These are phyloP conservation scores for Pistacia vera DNA, from an alignment of 345 rosid species.

Conservation along the genomic window DNA sequence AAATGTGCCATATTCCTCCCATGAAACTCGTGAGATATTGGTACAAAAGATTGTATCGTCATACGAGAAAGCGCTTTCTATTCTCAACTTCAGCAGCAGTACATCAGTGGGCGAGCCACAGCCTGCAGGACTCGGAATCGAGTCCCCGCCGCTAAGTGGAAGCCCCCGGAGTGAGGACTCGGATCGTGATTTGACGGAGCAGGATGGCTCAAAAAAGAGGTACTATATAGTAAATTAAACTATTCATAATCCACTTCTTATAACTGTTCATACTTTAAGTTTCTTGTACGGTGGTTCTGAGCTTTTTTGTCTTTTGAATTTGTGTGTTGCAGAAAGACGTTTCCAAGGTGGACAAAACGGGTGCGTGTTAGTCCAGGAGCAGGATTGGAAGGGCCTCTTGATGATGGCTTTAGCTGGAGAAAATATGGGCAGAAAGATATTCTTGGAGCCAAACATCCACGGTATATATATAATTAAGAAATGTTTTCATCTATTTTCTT, in stretches of 20 bases:
- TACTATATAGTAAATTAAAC: not conserved
- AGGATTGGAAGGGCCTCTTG: constrained; percentile 61
- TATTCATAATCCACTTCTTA: too few relatives aligned
- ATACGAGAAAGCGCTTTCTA: constrained; percentile 59
- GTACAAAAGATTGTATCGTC: constrained; percentile 57
- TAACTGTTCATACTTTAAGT: too few relatives aligned
- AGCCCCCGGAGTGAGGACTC: constrained; percentile 80
- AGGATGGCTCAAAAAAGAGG: constrained; percentile 43
- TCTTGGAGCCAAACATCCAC: constrained; percentile 75
- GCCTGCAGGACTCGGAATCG: constrained; percentile 8
- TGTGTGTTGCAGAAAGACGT: constrained; percentile 46
- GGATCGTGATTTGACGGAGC: constrained; percentile 49
- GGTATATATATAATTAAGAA: constrained; percentile 29
- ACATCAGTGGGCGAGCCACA: constrained; percentile 6
- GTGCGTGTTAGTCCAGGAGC: constrained; percentile 56
- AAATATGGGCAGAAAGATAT: constrained; percentile 94
- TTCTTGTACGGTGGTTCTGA: too few relatives aligned
- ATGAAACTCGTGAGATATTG: constrained; percentile 46
- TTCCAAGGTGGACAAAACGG: constrained; percentile 53
- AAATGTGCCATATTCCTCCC: constrained; percentile 41
- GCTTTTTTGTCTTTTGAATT: not conserved
- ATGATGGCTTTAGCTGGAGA: constrained; percentile 92
- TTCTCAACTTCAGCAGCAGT: constrained; percentile 36
- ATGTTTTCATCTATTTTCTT: too few relatives aligned
- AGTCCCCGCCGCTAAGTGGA: constrained; percentile 43